These are phyloP conservation scores for Penicillium italicum DNA, from an alignment of 2,329 filamentous ascomycete species.

Conservation along the genomic window DNA sequence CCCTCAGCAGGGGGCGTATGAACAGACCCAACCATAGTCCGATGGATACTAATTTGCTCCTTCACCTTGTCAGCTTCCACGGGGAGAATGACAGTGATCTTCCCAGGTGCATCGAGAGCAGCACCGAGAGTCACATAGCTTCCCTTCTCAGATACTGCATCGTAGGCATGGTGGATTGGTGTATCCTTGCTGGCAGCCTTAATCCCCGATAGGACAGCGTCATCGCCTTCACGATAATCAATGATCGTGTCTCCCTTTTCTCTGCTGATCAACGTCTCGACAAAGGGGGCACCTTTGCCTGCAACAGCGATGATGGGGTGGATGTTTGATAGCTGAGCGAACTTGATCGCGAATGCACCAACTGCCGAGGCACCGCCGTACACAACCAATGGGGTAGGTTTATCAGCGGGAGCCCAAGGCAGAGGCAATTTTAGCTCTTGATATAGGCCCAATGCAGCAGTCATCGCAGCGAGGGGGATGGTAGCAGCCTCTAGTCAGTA, in stretches of 20 bases:
- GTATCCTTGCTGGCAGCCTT: slow-evolving; percentile 36
- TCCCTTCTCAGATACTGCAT: slow-evolving; percentile 56
- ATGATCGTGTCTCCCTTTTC: slow-evolving; percentile 56
- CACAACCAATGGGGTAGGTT: slow-evolving; percentile 43
- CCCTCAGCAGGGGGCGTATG: slow-evolving; percentile 22
- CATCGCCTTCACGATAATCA: slow-evolving; percentile 59
- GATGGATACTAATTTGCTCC: slow-evolving; percentile 34
- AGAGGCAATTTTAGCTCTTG: slow-evolving; percentile 46
- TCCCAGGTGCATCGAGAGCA: slow-evolving; percentile 42
- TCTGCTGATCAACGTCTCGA: slow-evolving; percentile 52
- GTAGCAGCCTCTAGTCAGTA: slow-evolving; percentile 50
- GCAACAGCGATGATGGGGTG: slow-evolving; percentile 61
- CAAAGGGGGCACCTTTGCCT: slow-evolving; percentile 50
- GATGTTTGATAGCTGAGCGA: slow-evolving; percentile 54
- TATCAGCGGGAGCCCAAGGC: slow-evolving; percentile 46
- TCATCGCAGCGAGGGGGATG: slow-evolving; percentile 55
- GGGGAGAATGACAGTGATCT: slow-evolving; percentile 44
- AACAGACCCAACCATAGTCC: slow-evolving; percentile 38
- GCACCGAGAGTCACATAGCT: slow-evolving; percentile 46
- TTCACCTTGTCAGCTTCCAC: slow-evolving; percentile 43
- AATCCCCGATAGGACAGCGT: slow-evolving; percentile 49
- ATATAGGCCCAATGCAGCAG: slow-evolving; percentile 52
- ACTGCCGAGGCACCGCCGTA: slow-evolving; percentile 54
- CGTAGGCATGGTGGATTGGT: slow-evolving; percentile 51
- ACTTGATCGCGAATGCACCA: slow-evolving; percentile 57